A percentile compares a stretch with the other conserved stretches of the same genome.
phyloP scores from a whole-genome alignment of 768 basidiomycete genomes.

The Hydnum rufescens region DNA sequence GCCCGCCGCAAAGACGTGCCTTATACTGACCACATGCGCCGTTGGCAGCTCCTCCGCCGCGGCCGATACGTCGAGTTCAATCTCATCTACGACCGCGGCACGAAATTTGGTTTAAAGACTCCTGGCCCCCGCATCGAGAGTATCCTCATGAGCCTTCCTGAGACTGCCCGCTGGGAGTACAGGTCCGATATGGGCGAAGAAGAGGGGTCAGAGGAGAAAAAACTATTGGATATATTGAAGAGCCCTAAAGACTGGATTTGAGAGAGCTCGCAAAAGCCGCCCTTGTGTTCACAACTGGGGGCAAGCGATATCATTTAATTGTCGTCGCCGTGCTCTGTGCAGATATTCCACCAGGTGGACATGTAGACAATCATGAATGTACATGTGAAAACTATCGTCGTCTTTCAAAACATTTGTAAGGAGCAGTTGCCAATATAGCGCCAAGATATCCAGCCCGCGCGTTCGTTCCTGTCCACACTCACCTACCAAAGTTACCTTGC shows the following conservation, averaged over 20 bases:
- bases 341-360: too few species aligned
- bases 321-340: too few species aligned
- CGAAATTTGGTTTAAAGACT: slow-evolving; percentile 68
- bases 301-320: too few species aligned
- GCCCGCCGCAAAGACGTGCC: slow-evolving; percentile 22
- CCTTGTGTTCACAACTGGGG: background rate
- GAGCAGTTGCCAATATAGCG: too few species aligned
- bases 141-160: slow-evolving; percentile 76
- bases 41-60: slow-evolving; percentile 85
- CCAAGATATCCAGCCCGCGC: too few species aligned
- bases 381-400: too few species aligned
- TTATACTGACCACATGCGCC: slow-evolving; percentile 39
- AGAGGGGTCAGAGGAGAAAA: slow-evolving; percentile 51
- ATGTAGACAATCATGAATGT: too few species aligned
- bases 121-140: slow-evolving; percentile 79
- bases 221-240: slow-evolving; percentile 39
- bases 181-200: slow-evolving; percentile 38
- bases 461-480: too few species aligned
- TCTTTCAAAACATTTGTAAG: too few species aligned
- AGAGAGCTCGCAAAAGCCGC: background rate
- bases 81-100: slow-evolving; percentile 68
- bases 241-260: slow-evolving; percentile 7
- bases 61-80: slow-evolving; percentile 96
- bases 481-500: too few species aligned
- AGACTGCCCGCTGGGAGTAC: slow-evolving; percentile 82